These are phyloP conservation scores for Aureobasidium sp. DNA, from an alignment of 2,329 filamentous ascomycete genomes.

Conservation along the genomic window DNA sequence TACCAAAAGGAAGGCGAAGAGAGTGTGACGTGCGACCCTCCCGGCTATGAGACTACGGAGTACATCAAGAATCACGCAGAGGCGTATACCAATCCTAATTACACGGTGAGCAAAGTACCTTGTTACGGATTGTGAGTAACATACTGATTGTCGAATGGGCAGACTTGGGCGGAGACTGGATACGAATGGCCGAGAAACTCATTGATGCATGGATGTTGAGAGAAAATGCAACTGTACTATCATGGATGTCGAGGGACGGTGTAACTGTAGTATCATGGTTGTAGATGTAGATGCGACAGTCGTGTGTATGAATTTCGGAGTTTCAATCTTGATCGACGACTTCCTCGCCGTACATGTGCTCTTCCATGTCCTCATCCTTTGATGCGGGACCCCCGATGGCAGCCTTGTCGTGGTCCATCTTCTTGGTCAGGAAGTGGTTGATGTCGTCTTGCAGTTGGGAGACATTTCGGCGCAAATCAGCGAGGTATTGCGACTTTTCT, in stretches of 20 bases:
- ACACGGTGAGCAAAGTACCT: conserved; percentile 34
- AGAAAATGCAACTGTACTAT: neutral
- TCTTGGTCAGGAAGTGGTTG: conserved; percentile 61
- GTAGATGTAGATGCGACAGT: neutral
- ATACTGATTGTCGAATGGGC: neutral
- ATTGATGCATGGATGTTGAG: conserved; percentile 33
- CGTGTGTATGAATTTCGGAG: neutral
- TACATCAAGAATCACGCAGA: conserved; percentile 41
- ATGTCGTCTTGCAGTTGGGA: conserved; percentile 53
- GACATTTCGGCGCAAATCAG: conserved; percentile 49
- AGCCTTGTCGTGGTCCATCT: conserved; percentile 65
- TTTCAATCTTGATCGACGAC: conserved; percentile 47
- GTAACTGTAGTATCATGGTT: too few relatives aligned
- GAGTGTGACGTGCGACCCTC: conserved; percentile 46
- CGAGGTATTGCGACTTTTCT: conserved; percentile 52
- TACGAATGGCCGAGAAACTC: conserved; percentile 36
- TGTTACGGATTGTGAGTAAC: conserved; percentile 1
- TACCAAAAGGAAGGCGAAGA: conserved; percentile 43
- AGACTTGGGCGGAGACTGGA: conserved; percentile 20
- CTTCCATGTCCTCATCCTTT: conserved; percentile 36
- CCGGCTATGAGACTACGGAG: conserved; percentile 43
- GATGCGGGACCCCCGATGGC: conserved; percentile 27
- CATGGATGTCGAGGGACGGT: neutral
- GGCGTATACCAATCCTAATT: conserved; percentile 43
- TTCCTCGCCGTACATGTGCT: conserved; percentile 82